A percentile compares a stretch with the other conserved stretches of the same genome.
Conservation (phyloP, 495 filamentous ascomycete genomes). For the Rhypophila decipiens region DNA sequence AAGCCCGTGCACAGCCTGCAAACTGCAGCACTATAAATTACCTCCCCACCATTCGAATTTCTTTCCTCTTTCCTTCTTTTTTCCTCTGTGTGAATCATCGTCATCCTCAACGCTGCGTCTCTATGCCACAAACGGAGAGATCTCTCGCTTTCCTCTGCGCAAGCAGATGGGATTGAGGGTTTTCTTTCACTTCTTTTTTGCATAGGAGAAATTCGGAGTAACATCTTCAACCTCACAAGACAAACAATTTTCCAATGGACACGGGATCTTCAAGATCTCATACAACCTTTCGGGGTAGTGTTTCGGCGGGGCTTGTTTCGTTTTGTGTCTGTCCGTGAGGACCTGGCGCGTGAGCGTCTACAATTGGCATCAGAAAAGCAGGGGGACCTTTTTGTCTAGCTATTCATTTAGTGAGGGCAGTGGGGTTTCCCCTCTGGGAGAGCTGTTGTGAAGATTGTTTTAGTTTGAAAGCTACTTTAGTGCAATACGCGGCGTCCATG, state of each 20-base stretch:
- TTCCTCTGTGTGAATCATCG: slow-evolving; percentile 1
- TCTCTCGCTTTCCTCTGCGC: slow-evolving; percentile 13
- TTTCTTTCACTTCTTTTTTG: slow-evolving; percentile 37
- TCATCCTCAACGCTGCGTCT: slow-evolving; percentile 52
- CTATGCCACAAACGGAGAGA: slow-evolving; percentile 92
- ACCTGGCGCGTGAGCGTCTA: slow-evolving; percentile 13
- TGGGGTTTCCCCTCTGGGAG: slow-evolving; percentile 13
- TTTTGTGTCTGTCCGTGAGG: slow-evolving; percentile 18
- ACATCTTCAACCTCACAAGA: slow-evolving; percentile 32
- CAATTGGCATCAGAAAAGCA: slow-evolving; percentile 21
- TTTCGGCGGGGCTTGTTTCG: too few relatives aligned
- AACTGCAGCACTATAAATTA: background rate
- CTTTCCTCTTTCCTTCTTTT: background rate
- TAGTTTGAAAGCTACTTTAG: slow-evolving; percentile 12
- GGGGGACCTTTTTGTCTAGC: background rate
- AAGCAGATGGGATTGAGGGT: slow-evolving; percentile 9
- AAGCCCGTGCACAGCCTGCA: background rate
- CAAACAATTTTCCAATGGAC: background rate
- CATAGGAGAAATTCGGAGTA: slow-evolving; percentile 99
- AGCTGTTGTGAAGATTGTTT: slow-evolving; percentile 16
- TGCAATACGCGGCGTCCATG: slow-evolving; percentile 16
- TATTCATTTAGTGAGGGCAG: background rate
- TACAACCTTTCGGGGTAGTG: too few relatives aligned
- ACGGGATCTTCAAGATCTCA: too few relatives aligned
- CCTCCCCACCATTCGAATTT: background rate